Evolutionary conservation across 176 grass and related monocot genomes (phyloP).

Genomic region (Cenchrus purpureus): DNA sequence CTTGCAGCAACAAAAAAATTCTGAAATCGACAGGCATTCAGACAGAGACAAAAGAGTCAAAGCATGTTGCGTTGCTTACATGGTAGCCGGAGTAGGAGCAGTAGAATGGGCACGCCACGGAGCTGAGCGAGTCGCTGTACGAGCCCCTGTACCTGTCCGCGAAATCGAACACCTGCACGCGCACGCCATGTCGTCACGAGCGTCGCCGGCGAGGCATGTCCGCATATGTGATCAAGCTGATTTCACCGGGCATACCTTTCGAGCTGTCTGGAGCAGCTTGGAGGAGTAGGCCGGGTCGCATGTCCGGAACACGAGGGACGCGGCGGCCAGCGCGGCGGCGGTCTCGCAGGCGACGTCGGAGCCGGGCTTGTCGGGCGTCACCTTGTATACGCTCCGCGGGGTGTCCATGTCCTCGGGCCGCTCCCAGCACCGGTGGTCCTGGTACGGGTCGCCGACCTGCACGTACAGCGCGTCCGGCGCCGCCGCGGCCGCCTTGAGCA

Average conservation of each 20-base stretch:
- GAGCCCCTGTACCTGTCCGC: slow-evolving; percentile 65
- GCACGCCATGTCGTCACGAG: not conserved
- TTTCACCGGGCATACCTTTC: not conserved
- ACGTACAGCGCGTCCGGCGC: slow-evolving; percentile 56
- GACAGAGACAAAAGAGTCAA: not conserved
- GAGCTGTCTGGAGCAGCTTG: slow-evolving; percentile 53
- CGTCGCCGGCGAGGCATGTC: not conserved
- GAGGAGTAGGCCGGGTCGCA: slow-evolving; percentile 58
- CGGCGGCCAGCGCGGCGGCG: slow-evolving; percentile 64
- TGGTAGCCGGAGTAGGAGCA: slow-evolving; percentile 81
- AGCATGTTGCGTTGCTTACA: slow-evolving; percentile 41
- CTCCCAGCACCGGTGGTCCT: slow-evolving; percentile 81
- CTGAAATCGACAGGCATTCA: not conserved
- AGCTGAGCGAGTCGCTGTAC: slow-evolving; percentile 75
- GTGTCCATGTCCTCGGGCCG: slow-evolving; percentile 82
- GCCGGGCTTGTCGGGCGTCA: slow-evolving; percentile 57
- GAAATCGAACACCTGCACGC: slow-evolving; percentile 67
- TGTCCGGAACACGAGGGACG: slow-evolving; percentile 58
- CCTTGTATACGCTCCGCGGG: slow-evolving; percentile 57
- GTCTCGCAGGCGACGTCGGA: slow-evolving; percentile 90
- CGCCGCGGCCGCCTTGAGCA: slow-evolving; percentile 71
- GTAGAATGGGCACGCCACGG: slow-evolving; percentile 70
- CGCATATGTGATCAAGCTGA: not conserved
- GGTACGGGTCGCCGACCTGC: slow-evolving; percentile 63
- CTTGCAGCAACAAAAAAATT: not conserved